These are phyloP conservation scores for Huntiella savannae DNA, from an alignment of 2,329 filamentous ascomycete genomes.

Conservation along the genomic window DNA sequence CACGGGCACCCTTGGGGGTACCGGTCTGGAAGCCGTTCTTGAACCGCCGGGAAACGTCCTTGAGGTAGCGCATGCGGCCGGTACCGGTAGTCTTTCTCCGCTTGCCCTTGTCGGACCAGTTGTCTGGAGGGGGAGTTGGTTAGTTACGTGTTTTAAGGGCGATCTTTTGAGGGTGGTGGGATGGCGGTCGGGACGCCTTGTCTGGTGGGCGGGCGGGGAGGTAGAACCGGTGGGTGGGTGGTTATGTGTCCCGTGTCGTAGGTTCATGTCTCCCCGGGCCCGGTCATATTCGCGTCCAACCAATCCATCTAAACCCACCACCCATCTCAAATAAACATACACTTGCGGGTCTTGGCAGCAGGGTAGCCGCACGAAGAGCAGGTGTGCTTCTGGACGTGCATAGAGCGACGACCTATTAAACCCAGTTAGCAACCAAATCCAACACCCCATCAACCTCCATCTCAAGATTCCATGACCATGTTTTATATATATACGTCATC, in stretches of 20 bases:
- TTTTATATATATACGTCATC: neutral
- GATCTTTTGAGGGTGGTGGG: neutral
- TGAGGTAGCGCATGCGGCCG: slow-evolving; percentile 89
- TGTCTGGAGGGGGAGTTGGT: slow-evolving; percentile 41
- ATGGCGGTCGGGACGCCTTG: neutral
- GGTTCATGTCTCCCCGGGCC: neutral
- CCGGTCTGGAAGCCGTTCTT: slow-evolving; percentile 96
- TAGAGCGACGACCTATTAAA: slow-evolving; percentile 65
- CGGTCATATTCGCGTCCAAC: neutral
- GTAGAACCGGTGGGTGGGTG: neutral
- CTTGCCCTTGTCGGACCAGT: slow-evolving; percentile 99
- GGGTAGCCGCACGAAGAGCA: slow-evolving; percentile 93
- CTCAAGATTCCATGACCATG: neutral
- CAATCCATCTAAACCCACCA: neutral
- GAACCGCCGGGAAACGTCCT: slow-evolving; percentile 80
- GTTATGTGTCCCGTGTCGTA: neutral
- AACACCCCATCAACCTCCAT: no score
- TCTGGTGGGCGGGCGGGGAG: neutral
- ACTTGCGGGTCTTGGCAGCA: slow-evolving; percentile 92
- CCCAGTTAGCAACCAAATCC: neutral
- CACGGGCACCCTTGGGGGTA: slow-evolving; percentile 65
- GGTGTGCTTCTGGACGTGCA: slow-evolving; percentile 99
- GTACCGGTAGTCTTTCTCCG: slow-evolving; percentile 98
- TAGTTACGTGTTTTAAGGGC: neutral
- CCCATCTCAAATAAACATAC: slow-evolving; percentile 41